These are phyloP conservation scores for Pistacia vera DNA, from an alignment of 345 rosid species.

Conservation along the genomic window DNA sequence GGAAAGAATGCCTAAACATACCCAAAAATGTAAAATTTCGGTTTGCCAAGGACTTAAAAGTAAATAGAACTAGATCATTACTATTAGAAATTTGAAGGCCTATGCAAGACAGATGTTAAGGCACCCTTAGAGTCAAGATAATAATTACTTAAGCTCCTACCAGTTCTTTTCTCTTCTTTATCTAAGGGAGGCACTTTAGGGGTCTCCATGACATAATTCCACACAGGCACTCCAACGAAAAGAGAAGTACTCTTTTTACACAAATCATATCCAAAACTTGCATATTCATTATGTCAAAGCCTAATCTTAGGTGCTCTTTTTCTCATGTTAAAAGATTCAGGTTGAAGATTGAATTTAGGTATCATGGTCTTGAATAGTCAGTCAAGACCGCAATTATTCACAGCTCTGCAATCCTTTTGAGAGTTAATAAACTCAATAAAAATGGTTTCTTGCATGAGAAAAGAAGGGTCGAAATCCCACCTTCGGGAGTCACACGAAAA, in stretches of 20 bases:
- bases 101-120: background rate
- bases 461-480: background rate
- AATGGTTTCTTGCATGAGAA: background rate
- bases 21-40: background rate
- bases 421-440: slow-evolving; percentile 5
- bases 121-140: background rate
- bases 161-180: background rate
- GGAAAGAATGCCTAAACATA: background rate
- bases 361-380: background rate
- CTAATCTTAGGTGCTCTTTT: background rate
- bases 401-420: background rate
- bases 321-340: background rate
- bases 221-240: background rate
- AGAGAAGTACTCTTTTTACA: background rate
- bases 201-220: background rate
- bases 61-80: background rate
- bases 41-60: no score
- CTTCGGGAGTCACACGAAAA: background rate
- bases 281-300: background rate
- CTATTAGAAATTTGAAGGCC: background rate
- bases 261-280: background rate
- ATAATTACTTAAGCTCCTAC: background rate
- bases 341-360: background rate
- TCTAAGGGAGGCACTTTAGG: background rate
- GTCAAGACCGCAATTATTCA: background rate